Base-by-base conservation (phyloP, 23 red algal genomes). In the Gracilaria gracilis region DNA sequence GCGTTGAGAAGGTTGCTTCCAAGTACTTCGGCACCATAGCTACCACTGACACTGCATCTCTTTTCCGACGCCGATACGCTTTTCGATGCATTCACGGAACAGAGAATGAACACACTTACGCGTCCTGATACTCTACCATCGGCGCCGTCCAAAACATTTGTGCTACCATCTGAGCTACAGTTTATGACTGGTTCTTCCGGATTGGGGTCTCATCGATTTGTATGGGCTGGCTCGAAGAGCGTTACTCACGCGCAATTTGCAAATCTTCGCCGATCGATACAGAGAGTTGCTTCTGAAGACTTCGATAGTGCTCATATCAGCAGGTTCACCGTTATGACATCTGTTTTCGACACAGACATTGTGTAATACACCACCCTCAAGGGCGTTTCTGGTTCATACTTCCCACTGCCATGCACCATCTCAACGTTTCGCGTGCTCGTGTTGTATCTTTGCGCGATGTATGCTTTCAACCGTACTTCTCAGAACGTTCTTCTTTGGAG, bases 401-500 rank as follows among this genome's bases (percentile, higher is more conserved):
- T 84, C 0, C 89, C 89, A 53, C 36, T 92, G 46, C 79, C 89
- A 28, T 92, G 89, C 65, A 92, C 84, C 71, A 65, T 92, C 24
- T 92, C 89, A 1, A 44, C 89, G 17, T 92, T 84, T 32, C 89
- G 84, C 73, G 67, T 84, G 29, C 64, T 92, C 17, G 88, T 92
- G 21, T 55, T 92, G 37, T 92, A 92, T 44, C 80, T 79, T 21
- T 79, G 50, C 13, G 69, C 59, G 16, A 69, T 92, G n/a, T 92
- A 92, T 59, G 89, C 89, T 12, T 92, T 84, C 73, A 92, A 92
- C 81, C 89, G 84, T 47, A 92, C 84, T 69, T 92, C 89, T 35
- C 89, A 92, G 54, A 75, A 55, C 47, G 49, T 92, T 6, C 47
- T 67, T 24, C 20, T 92, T 5, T 92, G 89, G 89, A 83, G 50